Conservation (phyloP, 1,284 basidiomycete genomes). For the Stygiomarasmius scandens region DNA sequence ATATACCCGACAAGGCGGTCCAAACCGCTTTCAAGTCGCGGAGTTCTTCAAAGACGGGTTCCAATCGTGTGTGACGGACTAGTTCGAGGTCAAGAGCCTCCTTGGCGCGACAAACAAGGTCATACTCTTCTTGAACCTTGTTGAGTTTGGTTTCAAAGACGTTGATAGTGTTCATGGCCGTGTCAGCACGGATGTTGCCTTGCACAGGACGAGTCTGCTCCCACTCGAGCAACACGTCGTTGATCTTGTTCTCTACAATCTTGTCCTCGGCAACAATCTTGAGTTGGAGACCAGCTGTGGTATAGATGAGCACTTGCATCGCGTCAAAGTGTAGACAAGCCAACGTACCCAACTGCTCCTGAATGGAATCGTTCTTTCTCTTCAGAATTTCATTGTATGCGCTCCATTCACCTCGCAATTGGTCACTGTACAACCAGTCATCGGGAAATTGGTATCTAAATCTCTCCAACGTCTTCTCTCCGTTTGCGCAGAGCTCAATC, state of each 20-base stretch:
- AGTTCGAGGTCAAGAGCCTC: conserved; percentile 95
- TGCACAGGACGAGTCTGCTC: conserved; percentile 95
- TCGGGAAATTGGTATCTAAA: conserved; percentile 96
- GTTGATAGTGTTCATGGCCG: conserved; percentile 93
- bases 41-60: conserved; percentile 93
- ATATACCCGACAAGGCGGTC: conserved; percentile 97
- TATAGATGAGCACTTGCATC: conserved; percentile 10
- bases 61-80: conserved; percentile 86
- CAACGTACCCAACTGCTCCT: conserved; percentile 87
- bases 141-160: conserved; percentile 91
- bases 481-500: conserved; percentile 91
- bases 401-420: conserved; percentile 96
- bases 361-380: conserved; percentile 97
- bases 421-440: conserved; percentile 98
- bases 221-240: conserved; percentile 91
- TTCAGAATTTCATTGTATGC: conserved; percentile 98
- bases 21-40: conserved; percentile 97
- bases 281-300: conserved; percentile 86
- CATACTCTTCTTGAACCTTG: conserved; percentile 91
- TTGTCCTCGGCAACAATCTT: conserved; percentile 99
- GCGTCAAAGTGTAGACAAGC: background rate
- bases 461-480: conserved; percentile 96
- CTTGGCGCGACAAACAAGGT: conserved; percentile 93
- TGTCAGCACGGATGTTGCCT: conserved; percentile 93
- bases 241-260: conserved; percentile 93